A percentile compares a stretch with the other conserved stretches of the same genome.
Conservation (phyloP, 768 basidiomycete species). For the Mycena metata region DNA sequence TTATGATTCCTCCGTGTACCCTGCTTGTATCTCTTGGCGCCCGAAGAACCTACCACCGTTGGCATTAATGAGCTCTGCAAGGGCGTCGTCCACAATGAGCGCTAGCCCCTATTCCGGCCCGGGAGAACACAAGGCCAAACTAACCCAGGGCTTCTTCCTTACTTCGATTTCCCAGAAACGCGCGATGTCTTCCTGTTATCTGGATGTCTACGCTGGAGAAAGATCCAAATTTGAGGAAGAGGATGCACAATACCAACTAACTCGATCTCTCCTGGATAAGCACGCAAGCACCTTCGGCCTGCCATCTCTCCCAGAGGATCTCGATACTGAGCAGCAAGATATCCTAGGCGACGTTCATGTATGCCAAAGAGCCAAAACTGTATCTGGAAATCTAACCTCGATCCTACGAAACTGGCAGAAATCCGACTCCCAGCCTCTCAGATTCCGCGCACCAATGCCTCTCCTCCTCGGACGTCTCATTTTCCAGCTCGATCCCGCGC, state of each 20-base stretch:
- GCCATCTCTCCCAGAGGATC: conserved; percentile 51
- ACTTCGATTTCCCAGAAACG: background rate
- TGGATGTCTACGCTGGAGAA: conserved; percentile 61
- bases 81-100: too few species aligned
- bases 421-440: conserved; percentile 44
- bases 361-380: conserved; percentile 26
- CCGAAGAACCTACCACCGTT: too few species aligned
- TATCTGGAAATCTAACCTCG: conserved; percentile 32
- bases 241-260: conserved; percentile 48
- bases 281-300: conserved; percentile 59
- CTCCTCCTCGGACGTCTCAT: conserved; percentile 57
- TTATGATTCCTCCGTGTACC: too few species aligned
- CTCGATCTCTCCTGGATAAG: conserved; percentile 50
- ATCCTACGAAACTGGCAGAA: conserved; percentile 40
- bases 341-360: conserved; percentile 55
- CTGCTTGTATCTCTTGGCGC: too few species aligned
- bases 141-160: background rate
- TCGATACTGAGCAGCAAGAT: conserved; percentile 59
- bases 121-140: conserved; percentile 11
- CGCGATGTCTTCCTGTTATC: conserved; percentile 45
- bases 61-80: too few species aligned
- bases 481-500: conserved; percentile 54
- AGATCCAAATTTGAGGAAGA: conserved; percentile 42
- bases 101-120: too few species aligned
- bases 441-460: conserved; percentile 52